These are phyloP conservation scores for Tetrahymena malaccensis DNA, from an alignment of 73 alveolate species.

Conservation along the genomic window DNA sequence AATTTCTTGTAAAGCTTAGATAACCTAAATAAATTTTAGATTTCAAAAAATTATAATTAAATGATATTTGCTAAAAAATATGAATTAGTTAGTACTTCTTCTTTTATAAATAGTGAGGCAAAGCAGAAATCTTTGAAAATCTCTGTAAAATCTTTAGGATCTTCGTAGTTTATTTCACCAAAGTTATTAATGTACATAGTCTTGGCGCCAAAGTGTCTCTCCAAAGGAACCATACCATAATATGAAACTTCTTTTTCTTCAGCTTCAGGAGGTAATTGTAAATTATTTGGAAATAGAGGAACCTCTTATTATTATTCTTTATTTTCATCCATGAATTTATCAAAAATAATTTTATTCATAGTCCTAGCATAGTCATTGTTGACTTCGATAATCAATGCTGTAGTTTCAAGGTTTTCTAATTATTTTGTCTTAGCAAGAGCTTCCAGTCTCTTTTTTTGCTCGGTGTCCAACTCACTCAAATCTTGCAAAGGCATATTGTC, in stretches of 20 bases:
- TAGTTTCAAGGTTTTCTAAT: constrained; percentile 17
- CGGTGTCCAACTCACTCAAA: constrained; percentile 19
- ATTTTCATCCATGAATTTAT: constrained; percentile 1
- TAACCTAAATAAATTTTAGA: neutral
- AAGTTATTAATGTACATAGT: constrained; percentile 16
- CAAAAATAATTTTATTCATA: constrained; percentile 23
- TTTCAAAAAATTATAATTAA: neutral
- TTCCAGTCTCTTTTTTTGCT: constrained; percentile 21
- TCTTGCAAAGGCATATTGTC: constrained; percentile 29
- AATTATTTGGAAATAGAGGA: neutral
- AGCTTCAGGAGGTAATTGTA: neutral
- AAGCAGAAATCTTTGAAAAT: constrained; percentile 44
- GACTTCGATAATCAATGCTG: constrained; percentile 28
- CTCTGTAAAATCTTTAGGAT: constrained; percentile 25
- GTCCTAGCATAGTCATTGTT: constrained; percentile 8
- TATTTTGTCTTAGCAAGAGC: neutral
- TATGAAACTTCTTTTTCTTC: constrained; percentile 4
- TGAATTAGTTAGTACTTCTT: constrained; percentile 29
- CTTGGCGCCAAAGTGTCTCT: constrained; percentile 24
- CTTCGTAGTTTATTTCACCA: constrained; percentile 14
- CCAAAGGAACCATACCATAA: constrained; percentile 31
- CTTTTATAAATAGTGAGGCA: constrained; percentile 67
- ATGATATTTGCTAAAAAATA: neutral
- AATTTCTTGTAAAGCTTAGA: neutral
- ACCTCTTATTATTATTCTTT: neutral